Base-by-base conservation (phyloP, 1,139 yeast species). In the Yamadazyma kanchanaburiensis region DNA sequence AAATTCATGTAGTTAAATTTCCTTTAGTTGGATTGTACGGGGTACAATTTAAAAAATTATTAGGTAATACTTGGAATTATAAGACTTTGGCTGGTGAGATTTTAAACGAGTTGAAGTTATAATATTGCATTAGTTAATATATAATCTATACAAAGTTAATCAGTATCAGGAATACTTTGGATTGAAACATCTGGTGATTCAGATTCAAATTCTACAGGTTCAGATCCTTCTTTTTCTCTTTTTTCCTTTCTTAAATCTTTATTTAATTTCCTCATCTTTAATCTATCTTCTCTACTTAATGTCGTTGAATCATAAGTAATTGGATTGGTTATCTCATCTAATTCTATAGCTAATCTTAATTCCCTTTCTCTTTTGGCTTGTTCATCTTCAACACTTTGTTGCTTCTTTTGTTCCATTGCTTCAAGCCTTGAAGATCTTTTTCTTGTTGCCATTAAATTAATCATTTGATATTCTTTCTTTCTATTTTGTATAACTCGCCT, bases 51-150 rank as follows among this genome's bases (percentile, higher is more conserved):
- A 91, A 89, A 67, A 89, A 89, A 55, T 72, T 89, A 25, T 73
- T 85, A 37, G 98, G 98, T 47, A 88, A 91, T 55, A 86, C 96
- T 3, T 89, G 97, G 97, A 77, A 84, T 60, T 89, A 89, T 60
- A 89, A 89, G 63, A 81, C 88, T n/a, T 66, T 89, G 54, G 97
- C 96, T 3, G 80, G 94, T 37, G 87, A 81, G 55, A 82, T 89
- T 28, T 72, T 89, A 58, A 74, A 75, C 39, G 91, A 86, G 48
- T 69, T 89, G 57, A 81, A 83, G 47, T 64, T 88, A 46, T 82
- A 53, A 10, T 18, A 10, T 8, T n/a, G n/a, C n/a, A n/a, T n/a
- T n/a, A n/a, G n/a, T n/a, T n/a, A n/a, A n/a, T n/a, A n/a, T n/a
- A n/a, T n/a, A n/a, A n/a, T n/a, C n/a, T n/a, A n/a, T n/a, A n/a